phyloP scores from a whole-genome alignment of 1,139 yeast species.

The Pichia sp. region DNA sequence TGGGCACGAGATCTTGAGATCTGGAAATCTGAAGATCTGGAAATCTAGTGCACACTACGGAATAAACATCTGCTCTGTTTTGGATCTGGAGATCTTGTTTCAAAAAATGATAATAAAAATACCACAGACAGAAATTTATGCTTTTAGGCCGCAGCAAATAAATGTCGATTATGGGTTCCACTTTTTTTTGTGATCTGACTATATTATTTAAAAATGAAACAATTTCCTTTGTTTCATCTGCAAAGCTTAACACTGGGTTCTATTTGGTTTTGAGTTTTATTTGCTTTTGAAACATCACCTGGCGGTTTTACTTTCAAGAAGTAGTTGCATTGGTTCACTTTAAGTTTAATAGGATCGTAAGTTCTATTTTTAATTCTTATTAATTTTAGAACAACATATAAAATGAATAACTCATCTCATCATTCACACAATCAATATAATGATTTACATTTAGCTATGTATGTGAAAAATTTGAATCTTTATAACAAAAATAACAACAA shows the following conservation, averaged over 20 bases:
- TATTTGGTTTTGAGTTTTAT: too few relatives aligned
- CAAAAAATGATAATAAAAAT: too few relatives aligned
- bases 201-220: neutral
- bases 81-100: too few relatives aligned
- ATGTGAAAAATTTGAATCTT: neutral
- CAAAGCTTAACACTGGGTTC: neutral
- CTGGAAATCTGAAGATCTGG: too few relatives aligned
- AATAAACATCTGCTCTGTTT: too few relatives aligned
- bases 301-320: neutral
- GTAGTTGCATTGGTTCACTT: neutral
- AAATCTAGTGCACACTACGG: too few relatives aligned
- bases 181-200: neutral
- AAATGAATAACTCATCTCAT: neutral
- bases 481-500: neutral
- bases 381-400: neutral
- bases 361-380: neutral
- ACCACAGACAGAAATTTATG: too few relatives aligned
- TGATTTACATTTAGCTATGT: neutral
- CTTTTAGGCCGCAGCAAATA: too few relatives aligned
- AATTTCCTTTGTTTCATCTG: neutral
- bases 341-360: too few relatives aligned
- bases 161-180: neutral
- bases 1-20: neutral
- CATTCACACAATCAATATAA: neutral
- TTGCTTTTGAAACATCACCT: too few relatives aligned